Evolutionary conservation across 139 green algal species (phyloP).

Genomic region (Yamagishiella unicocca): DNA sequence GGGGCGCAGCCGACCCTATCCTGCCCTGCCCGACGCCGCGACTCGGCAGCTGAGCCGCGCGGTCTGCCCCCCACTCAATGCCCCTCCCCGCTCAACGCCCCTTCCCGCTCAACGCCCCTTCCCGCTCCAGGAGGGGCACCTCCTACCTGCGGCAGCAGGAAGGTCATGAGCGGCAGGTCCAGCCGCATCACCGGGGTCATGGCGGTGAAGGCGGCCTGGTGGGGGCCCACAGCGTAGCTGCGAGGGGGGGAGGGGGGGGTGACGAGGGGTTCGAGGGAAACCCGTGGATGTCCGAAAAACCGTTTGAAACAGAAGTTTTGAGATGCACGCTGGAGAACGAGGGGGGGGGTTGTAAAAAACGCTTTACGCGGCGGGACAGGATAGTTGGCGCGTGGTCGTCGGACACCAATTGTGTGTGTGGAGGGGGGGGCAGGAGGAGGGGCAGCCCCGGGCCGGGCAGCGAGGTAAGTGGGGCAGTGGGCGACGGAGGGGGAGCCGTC

Average conservation of each 20-base stretch:
- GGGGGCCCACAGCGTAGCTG: conserved; percentile 43
- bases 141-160: conserved; percentile 84
- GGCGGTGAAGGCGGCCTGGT: conserved; percentile 70
- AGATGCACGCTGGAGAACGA: too few species aligned
- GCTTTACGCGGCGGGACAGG: neutral
- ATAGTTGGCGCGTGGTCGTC: too few species aligned
- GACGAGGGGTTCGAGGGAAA: too few species aligned
- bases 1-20: too few species aligned
- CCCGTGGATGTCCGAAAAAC: too few species aligned
- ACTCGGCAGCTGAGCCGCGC: too few species aligned
- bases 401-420: too few species aligned
- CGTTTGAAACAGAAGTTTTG: too few species aligned
- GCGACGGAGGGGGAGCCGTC: neutral
- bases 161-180: conserved; percentile 87
- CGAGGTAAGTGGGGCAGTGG: neutral
- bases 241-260: neutral
- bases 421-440: neutral
- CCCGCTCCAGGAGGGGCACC: too few species aligned
- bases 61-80: neutral
- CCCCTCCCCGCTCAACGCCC: neutral
- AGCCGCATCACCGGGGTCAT: conserved; percentile 71
- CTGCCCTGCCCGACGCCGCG: too few species aligned
- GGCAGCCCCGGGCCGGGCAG: neutral
- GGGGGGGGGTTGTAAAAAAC: neutral
- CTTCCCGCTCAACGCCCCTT: neutral